Base-by-base conservation (phyloP, 2,329 filamentous ascomycete species). In the Trichoderma brevicompactum region DNA sequence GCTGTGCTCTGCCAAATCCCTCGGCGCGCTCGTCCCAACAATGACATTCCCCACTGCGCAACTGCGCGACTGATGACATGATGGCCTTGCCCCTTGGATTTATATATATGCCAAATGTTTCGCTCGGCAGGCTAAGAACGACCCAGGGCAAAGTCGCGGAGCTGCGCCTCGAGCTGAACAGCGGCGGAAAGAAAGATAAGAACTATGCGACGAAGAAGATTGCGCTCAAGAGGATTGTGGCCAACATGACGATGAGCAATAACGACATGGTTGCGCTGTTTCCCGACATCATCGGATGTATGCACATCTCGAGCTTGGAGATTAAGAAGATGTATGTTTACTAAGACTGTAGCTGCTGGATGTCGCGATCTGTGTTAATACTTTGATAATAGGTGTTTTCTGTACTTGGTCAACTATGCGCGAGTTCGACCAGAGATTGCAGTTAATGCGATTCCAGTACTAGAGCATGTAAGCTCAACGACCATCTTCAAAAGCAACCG, bases 231-330 rank as follows among this genome's bases (percentile, higher is more conserved):
- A 97, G 97, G 85, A 98, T 99, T 72, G 95, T 99, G 72, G 95
- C 95, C 77, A 99, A 99, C 77, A 99, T 99, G 95, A 99, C 95
- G 70, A 99, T 99, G 95, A 98, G 94, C 86, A 99, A 99, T 81
- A 99, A 98, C 75, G 95, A 99, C 79, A 99, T 99, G 95, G 91
- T 98, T 64, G 93, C 92, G 44, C 83, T 99, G 60, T 99, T 99
- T 72, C 93, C 94, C 17, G 95, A 99, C 76, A 91, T 99, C 67
- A 92, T 99, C 72, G 89, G 84, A 68, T 98, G 94, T 83, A 99
- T 99, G 95, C 88, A 92, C 72, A 92, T 99, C 68, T 90, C 89
- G 60, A 96, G 91, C 73, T 81, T 99, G 77, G 95, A 99, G 80
- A 97, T 99, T 80, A 99, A 99, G 86, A 99, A 99, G 85, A 99